These are phyloP conservation scores for Neurospora pannonica DNA, from an alignment of 495 filamentous ascomycete genomes.

Conservation along the genomic window DNA sequence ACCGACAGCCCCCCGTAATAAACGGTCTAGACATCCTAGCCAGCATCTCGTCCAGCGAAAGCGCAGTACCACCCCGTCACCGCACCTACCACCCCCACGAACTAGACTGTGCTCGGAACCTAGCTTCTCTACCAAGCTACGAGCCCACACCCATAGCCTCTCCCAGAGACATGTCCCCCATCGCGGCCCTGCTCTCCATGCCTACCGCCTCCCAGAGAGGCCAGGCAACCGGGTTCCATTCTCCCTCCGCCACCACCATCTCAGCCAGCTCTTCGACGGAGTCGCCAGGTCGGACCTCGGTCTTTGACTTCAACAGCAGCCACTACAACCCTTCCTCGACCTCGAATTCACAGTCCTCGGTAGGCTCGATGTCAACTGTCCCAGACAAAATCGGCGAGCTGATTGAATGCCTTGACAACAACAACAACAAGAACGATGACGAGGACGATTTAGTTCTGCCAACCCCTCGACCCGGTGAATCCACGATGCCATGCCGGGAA, in stretches of 20 bases:
- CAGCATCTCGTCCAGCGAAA: neutral
- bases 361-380: neutral
- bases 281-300: neutral
- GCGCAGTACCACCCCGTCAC: neutral
- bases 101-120: neutral
- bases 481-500: conserved; percentile 19
- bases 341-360: neutral
- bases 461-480: conserved; percentile 12
- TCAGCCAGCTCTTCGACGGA: neutral
- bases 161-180: neutral
- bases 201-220: neutral
- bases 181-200: neutral
- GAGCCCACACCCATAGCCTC: neutral
- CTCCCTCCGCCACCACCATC: neutral
- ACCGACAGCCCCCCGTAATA: neutral
- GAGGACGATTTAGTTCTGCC: conserved; percentile 9
- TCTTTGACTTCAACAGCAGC: neutral
- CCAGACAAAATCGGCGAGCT: neutral
- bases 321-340: neutral
- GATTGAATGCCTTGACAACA: neutral
- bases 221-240: neutral
- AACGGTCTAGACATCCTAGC: neutral
- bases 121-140: neutral
- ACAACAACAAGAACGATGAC: neutral
- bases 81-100: neutral